phyloP scores from a whole-genome alignment of 2,329 filamentous ascomycete genomes.

The Stemphylium beticola region DNA sequence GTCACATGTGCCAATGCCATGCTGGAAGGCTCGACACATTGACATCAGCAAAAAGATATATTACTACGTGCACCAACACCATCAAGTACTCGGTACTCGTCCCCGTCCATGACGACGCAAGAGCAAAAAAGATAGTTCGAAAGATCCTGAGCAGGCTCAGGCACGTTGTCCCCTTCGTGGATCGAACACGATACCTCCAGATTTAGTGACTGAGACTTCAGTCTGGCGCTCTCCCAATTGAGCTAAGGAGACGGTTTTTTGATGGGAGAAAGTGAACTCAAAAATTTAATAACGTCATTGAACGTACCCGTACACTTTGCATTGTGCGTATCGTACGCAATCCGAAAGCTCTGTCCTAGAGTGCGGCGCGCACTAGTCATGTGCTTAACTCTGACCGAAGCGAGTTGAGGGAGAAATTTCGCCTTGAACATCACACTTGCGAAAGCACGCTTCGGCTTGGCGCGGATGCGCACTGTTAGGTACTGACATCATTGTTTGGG shows the following conservation, averaged over 20 bases:
- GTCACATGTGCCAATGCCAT: too few species aligned
- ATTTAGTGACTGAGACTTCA: conserved; percentile 41
- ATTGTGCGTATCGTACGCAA: too few species aligned
- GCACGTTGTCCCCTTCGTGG: conserved; percentile 38
- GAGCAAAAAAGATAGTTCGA: conserved; percentile 20
- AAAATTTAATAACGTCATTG: neutral
- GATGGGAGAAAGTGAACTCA: neutral
- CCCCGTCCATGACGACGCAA: too few species aligned
- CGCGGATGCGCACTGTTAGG: conserved; percentile 11
- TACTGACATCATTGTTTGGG: conserved; percentile 22
- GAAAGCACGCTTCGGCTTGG: conserved; percentile 18
- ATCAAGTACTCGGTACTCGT: too few species aligned
- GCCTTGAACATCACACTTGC: neutral
- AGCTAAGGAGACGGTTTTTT: conserved; percentile 34
- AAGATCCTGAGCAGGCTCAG: conserved; percentile 13
- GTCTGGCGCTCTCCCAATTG: conserved; percentile 43
- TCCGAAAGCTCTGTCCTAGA: too few species aligned
- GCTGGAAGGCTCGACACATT: too few species aligned
- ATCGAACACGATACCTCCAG: conserved; percentile 42
- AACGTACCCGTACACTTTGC: neutral
- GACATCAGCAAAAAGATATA: too few species aligned
- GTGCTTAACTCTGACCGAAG: neutral
- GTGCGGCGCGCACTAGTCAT: too few species aligned
- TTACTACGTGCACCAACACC: too few species aligned
- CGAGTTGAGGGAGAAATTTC: neutral